Base-by-base conservation (phyloP, 495 filamentous ascomycete species). In the Aspergillus cristatus region DNA sequence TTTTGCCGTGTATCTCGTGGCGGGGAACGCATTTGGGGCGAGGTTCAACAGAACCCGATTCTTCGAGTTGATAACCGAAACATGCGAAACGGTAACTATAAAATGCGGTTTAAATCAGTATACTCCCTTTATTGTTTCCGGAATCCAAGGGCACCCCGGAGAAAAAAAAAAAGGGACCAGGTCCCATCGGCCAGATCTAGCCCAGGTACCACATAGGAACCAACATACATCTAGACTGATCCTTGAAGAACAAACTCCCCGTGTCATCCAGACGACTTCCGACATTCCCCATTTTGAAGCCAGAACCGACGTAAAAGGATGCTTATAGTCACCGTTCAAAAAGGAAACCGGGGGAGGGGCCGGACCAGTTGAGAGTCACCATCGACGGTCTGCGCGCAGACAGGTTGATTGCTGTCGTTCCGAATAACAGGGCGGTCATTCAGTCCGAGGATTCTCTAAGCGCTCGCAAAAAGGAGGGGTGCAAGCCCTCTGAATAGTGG, bases 191-290 rank as follows among this genome's bases (percentile, higher is more conserved):
- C 20, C 20, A 24, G 20, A 24, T 24, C 20, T 24, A 24, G 20
- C 20, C 20, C 20, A 24, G 20, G 20, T 24, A 24, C 20, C 20
- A 24, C 20, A 24, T 24, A 15, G 31, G n/a, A n/a, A n/a, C n/a
- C n/a, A 37, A 60, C 75, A 46, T 60, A 97, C 90, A 77, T 70
- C 86, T 78, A 54, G 69, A 84, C 65, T 96, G 91, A 57, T 98
- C 89, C 66, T 84, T 81, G 59, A 96, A 72, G 57, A 82, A 88
- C 59, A 96, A 63, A 51, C 74, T 70, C 45, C 80, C 74, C 54
- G 83, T 82, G 63, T 95, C 89, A 53, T 96, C 90, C 45, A 81
- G 79, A 61, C 79, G 82, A 70, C 89, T 96, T 61, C 75, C 82
- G 60, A 97, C 82, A 70, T 84, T 88, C 45, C 91, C 91, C 91